These are phyloP conservation scores for Chaetomiaceae sp. DNA, from an alignment of 2,329 filamentous ascomycete genomes.

Conservation along the genomic window DNA sequence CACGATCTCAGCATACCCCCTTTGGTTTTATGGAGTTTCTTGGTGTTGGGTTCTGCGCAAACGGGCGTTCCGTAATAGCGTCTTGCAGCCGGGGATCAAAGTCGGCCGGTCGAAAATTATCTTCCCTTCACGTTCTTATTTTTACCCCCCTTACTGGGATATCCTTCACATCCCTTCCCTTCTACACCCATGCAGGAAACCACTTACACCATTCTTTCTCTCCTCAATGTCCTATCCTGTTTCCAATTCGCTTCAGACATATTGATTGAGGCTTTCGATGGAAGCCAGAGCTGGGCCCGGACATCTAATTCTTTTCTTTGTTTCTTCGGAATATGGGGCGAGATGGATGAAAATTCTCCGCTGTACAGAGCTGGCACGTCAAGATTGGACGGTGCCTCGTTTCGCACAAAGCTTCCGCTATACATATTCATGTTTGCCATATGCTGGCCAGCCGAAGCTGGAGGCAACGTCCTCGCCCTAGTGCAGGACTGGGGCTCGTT, in stretches of 20 bases:
- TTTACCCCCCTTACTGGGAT: neutral
- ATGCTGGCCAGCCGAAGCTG: neutral
- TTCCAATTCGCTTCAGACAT: neutral
- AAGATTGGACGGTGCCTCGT: neutral
- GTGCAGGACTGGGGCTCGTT: no score
- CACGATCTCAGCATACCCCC: slow-evolving; percentile 15
- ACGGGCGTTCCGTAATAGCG: neutral
- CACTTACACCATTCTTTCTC: no score
- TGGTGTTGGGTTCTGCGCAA: slow-evolving; percentile 1
- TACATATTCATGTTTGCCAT: slow-evolving; percentile 1
- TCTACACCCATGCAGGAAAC: no score
- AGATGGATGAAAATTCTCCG: neutral
- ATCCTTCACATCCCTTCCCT: no score
- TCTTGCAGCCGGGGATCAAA: neutral
- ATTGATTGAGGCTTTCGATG: neutral
- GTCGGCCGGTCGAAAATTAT: no score
- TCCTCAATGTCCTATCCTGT: neutral
- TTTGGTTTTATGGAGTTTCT: slow-evolving; percentile 13
- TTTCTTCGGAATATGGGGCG: neutral
- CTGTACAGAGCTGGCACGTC: slow-evolving; percentile 1
- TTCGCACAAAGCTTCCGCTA: neutral
- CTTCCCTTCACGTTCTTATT: neutral
- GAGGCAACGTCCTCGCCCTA: no score
- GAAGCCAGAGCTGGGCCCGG: neutral
- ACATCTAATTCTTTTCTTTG: slow-evolving; percentile 4